Conservation (phyloP, 192 early-diverging fungal genomes). For the Entomortierella lignicola region DNA sequence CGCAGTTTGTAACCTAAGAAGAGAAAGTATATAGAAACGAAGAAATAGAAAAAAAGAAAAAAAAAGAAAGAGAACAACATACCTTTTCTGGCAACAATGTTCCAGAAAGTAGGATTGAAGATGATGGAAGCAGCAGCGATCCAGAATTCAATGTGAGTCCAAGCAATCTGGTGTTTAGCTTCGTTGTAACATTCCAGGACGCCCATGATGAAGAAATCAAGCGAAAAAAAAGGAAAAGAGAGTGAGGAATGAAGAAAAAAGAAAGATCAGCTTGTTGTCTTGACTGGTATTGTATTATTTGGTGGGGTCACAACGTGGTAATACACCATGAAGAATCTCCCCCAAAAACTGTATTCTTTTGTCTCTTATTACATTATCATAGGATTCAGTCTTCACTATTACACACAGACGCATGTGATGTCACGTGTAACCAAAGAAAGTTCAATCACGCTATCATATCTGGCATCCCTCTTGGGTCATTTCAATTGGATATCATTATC, state of each 20-base stretch:
- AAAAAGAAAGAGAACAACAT: neutral
- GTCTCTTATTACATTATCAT: no score
- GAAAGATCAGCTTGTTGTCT: neutral
- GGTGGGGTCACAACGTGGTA: neutral
- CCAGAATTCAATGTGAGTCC: constrained; percentile 74
- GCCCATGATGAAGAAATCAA: constrained; percentile 24
- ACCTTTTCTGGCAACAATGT: constrained; percentile 86
- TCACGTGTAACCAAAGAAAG: no score
- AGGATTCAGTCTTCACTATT: no score
- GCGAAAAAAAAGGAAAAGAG: neutral
- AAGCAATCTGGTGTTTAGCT: constrained; percentile 61
- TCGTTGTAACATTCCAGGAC: constrained; percentile 33
- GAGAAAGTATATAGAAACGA: no score
- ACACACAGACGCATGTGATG: no score
- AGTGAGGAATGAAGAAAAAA: constrained; percentile 1
- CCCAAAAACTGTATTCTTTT: no score
- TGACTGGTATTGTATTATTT: no score
- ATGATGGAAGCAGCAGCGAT: constrained; percentile 75
- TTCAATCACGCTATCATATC: no score
- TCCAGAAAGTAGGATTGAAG: constrained; percentile 93
- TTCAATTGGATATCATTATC: no score
- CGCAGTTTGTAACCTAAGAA: no score
- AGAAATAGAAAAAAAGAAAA: neutral
- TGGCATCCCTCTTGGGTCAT: no score
- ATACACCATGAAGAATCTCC: no score